These are phyloP conservation scores for Pseudomassariella vexata DNA, from an alignment of 2,329 filamentous ascomycete species.

Conservation along the genomic window DNA sequence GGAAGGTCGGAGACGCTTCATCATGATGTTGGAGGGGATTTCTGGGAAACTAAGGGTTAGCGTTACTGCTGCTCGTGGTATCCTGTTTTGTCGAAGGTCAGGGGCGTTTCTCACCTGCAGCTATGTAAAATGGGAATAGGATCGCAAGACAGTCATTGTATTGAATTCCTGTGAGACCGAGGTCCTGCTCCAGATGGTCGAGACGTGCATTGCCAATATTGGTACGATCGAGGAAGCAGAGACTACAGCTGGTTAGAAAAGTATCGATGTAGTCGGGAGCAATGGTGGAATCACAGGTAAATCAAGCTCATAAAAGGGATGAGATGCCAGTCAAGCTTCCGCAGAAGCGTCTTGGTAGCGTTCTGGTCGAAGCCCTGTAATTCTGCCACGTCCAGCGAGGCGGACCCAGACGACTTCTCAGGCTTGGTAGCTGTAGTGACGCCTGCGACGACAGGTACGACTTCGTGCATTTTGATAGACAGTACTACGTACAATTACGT, in stretches of 20 bases:
- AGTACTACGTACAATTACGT: too few relatives aligned
- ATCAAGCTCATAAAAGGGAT: slow-evolving; percentile 55
- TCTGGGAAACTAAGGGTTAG: slow-evolving; percentile 56
- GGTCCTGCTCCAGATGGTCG: slow-evolving; percentile 27
- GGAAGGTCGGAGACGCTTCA: slow-evolving; percentile 55
- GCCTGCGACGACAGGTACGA: background rate
- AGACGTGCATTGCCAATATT: slow-evolving; percentile 40
- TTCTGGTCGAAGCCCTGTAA: slow-evolving; percentile 20
- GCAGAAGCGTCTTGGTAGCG: slow-evolving; percentile 43
- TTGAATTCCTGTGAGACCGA: slow-evolving; percentile 46
- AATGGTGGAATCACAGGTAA: slow-evolving; percentile 38
- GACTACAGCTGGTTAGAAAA: slow-evolving; percentile 12
- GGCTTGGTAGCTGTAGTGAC: slow-evolving; percentile 1
- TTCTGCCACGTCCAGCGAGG: slow-evolving; percentile 4
- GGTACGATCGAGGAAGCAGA: slow-evolving; percentile 46
- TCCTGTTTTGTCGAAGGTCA: too few relatives aligned
- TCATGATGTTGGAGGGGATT: slow-evolving; percentile 53
- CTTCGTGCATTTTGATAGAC: too few relatives aligned
- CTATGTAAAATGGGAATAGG: slow-evolving; percentile 58
- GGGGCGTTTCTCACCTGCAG: too few relatives aligned
- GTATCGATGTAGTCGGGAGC: background rate
- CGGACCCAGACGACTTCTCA: background rate
- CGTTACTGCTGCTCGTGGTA: too few relatives aligned
- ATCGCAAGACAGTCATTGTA: slow-evolving; percentile 55
- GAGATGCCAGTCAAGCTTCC: slow-evolving; percentile 48